These are phyloP conservation scores for Mycena galericulata DNA, from an alignment of 768 basidiomycete genomes.

Conservation along the genomic window DNA sequence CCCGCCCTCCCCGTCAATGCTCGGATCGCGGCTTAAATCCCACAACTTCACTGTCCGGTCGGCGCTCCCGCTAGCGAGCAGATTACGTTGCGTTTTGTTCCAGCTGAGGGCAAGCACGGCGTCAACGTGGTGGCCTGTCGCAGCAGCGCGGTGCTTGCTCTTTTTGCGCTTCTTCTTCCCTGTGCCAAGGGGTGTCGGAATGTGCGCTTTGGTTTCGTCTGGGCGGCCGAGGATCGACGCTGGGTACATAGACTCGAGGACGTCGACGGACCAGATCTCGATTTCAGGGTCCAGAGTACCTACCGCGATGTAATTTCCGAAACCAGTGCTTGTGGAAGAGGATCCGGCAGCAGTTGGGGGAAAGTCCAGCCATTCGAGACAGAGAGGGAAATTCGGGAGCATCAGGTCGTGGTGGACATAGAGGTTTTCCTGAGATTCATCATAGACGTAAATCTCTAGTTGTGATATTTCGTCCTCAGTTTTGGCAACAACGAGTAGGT, in stretches of 20 bases:
- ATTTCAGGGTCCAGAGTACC: constrained; percentile 98
- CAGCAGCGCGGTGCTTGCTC: constrained; percentile 70
- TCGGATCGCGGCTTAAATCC: constrained; percentile 86
- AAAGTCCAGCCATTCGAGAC: constrained; percentile 99
- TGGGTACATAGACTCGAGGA: constrained; percentile 95
- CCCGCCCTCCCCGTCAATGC: constrained; percentile 58
- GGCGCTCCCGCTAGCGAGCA: constrained; percentile 92
- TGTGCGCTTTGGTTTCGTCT: constrained; percentile 82
- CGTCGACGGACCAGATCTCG: constrained; percentile 97
- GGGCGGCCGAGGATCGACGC: constrained; percentile 91
- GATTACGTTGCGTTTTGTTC: constrained; percentile 90
- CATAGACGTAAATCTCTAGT: constrained; percentile 95
- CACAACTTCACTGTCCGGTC: constrained; percentile 97
- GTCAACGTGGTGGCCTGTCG: constrained; percentile 87
- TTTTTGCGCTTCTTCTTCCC: constrained; percentile 98
- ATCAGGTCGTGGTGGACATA: constrained; percentile 98
- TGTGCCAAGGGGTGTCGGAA: constrained; percentile 85
- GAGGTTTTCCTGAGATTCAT: constrained; percentile 90
- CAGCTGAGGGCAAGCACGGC: constrained; percentile 94
- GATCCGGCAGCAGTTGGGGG: constrained; percentile 72
- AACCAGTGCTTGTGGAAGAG: constrained; percentile 50
- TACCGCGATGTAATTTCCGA: constrained; percentile 94
- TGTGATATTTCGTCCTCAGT: constrained; percentile 98
- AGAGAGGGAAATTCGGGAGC: constrained; percentile 97
- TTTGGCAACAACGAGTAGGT: constrained; percentile 92